Conservation (phyloP, 345 rosid genomes). For the Alliaria petiolata region DNA sequence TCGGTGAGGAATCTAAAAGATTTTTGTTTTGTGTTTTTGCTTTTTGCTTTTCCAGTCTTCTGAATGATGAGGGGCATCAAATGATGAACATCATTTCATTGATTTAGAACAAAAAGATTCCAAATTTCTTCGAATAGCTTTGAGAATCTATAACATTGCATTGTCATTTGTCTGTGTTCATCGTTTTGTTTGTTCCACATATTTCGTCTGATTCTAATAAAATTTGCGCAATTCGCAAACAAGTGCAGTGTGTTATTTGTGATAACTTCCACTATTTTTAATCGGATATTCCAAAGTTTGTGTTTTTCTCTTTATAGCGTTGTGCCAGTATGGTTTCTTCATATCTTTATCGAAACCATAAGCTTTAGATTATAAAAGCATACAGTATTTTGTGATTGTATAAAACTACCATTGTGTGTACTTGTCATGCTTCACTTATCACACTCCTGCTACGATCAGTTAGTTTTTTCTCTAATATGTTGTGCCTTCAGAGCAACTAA, state of each 20-base stretch:
- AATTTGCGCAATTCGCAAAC: not conserved
- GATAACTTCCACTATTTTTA: not conserved
- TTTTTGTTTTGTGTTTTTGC: no score
- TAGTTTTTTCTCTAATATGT: not conserved
- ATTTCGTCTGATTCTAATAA: not conserved
- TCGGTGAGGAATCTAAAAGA: slow-evolving; percentile 18
- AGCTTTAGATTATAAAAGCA: not conserved
- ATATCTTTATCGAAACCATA: not conserved
- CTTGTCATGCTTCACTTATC: not conserved
- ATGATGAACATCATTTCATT: not conserved
- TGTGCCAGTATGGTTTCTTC: not conserved
- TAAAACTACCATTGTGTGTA: not conserved
- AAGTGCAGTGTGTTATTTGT: not conserved
- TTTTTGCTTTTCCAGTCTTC: not conserved
- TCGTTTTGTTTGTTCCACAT: not conserved
- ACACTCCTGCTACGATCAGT: not conserved
- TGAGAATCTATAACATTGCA: not conserved
- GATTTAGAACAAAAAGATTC: not conserved
- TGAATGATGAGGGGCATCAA: not conserved
- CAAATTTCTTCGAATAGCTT: not conserved
- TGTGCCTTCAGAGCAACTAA: not conserved
- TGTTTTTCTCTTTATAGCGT: not conserved
- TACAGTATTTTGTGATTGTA: not conserved
- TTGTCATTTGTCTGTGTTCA: not conserved
- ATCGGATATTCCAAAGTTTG: no score